Base-by-base conservation (phyloP, 257 asterid species). In the Solanum tarijense region DNA sequence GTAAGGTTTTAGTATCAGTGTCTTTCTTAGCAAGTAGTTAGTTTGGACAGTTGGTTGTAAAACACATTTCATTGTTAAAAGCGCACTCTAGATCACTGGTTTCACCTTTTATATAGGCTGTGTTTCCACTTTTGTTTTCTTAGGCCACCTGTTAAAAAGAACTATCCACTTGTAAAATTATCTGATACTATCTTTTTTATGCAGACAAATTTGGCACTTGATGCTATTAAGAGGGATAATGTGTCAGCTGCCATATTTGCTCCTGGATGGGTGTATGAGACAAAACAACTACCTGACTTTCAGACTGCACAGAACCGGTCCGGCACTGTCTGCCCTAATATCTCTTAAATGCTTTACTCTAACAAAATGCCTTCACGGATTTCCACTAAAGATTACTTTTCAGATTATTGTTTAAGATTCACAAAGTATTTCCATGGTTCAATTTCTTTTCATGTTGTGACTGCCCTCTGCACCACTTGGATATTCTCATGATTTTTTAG, bases 191-290 rank as follows among this genome's bases (percentile, higher is more conserved):
- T 60, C 84, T 86, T 74, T 72, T 84, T 88, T 79, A 43, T 73
- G 84, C 94, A 97, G 99, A 95, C 99, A 41, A 94, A 95, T 92
- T 94, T 89, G 86, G 99, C 99, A 75, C 99, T 97, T 87, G 98
- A 97, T 83, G 96, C 93, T 83, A 92, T 96, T 91, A 95, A 93
- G 95, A 92, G 91, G 89, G 85, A 83, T 87, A 92, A 92, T 21
- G 96, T 97, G 86, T 97, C 99, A 82, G 99, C 98, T 25, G 99
- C 99, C 90, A 92, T 97, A 88, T 96, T 97, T 92, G 99, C 98
- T 87, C 99, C 99, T 87, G 99, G 98, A 78, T 97, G 99, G 99
- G 94, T 97, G 87, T 95, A 96, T 35, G 99, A 97, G 94, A 94
- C 94, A 83, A 81, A 93, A 21, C 98, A 96, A 91, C 96, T 95